Percentiles rank a stretch among this genome's conserved stretches.
These are phyloP conservation scores for Citeromyces hawaiiensis DNA, from an alignment of 1,139 yeast species.

Conservation along the genomic window DNA sequence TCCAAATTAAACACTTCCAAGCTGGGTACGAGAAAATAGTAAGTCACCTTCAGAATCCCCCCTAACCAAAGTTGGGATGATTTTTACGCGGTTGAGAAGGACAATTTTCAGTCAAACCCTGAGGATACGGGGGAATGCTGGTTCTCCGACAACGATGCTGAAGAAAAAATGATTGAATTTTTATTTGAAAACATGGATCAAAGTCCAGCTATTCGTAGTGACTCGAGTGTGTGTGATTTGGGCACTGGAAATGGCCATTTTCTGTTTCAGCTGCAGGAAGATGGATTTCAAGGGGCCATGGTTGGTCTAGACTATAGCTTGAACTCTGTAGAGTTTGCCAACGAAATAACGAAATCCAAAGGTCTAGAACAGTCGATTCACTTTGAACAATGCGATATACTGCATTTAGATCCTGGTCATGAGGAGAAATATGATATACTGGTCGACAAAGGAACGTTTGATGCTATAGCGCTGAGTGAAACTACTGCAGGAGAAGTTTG, in stretches of 20 bases:
- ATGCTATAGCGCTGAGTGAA: constrained; percentile 87
- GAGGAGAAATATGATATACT: constrained; percentile 50
- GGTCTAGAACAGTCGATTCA: constrained; percentile 16
- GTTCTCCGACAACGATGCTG: constrained; percentile 93
- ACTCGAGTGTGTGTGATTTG: constrained; percentile 47
- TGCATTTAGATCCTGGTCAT: constrained; percentile 17
- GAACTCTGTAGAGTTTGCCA: constrained; percentile 65
- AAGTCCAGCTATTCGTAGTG: constrained; percentile 5
- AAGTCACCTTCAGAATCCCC: constrained; percentile 15
- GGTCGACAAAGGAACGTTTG: constrained; percentile 89
- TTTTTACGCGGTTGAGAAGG: constrained; percentile 61
- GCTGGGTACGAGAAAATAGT: constrained; percentile 69
- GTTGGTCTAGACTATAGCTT: constrained; percentile 82
- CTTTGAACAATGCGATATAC: constrained; percentile 34
- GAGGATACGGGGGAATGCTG: constrained; percentile 91
- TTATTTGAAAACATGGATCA: constrained; percentile 28
- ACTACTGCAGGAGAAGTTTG: constrained; percentile 28
- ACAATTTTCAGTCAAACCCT: constrained; percentile 57
- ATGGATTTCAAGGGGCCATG: constrained; percentile 35
- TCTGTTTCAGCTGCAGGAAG: constrained; percentile 53
- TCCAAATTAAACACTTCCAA: constrained; percentile 51
- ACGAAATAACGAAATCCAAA: constrained; percentile 28
- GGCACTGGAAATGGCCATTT: constrained; percentile 97
- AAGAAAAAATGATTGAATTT: constrained; percentile 62
- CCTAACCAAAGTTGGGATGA: constrained; percentile 56